Evolutionary conservation across 345 rosid species (phyloP).

Genomic region (Camelina neglecta): DNA sequence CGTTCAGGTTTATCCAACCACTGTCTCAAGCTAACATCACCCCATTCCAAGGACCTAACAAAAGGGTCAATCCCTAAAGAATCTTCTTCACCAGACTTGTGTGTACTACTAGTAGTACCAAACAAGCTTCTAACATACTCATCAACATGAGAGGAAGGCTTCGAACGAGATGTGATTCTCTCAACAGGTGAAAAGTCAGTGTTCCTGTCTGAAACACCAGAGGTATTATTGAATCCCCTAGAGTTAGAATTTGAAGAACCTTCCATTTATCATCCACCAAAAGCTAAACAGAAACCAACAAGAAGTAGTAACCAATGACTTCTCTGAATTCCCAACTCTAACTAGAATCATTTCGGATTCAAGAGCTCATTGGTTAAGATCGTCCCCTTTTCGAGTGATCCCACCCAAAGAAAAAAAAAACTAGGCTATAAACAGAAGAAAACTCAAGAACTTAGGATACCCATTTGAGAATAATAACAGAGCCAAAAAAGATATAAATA

Average conservation of each 20-base stretch:
- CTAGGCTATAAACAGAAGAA: constrained; percentile 23
- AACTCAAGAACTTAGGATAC: constrained; percentile 34
- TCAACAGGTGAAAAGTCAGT: constrained; percentile 43
- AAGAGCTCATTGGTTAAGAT: constrained; percentile 48
- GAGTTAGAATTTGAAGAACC: constrained; percentile 81
- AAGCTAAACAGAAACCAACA: constrained; percentile 49
- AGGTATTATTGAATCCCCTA: constrained; percentile 59
- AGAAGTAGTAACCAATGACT: constrained; percentile 38
- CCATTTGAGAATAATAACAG: constrained; percentile 6
- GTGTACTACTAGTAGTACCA: constrained; percentile 49
- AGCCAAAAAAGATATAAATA: constrained; percentile 33
- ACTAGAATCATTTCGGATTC: constrained; percentile 54
- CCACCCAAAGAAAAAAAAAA: constrained; percentile 3
- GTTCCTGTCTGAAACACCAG: constrained; percentile 64
- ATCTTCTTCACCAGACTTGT: constrained; percentile 48
- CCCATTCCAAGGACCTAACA: constrained; percentile 68
- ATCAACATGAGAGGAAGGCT: constrained; percentile 56
- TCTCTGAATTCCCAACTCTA: constrained; percentile 50
- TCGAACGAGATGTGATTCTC: constrained; percentile 42
- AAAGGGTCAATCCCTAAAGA: constrained; percentile 60
- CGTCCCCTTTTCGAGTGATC: constrained; percentile 28
- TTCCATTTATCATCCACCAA: constrained; percentile 74
- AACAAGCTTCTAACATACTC: constrained; percentile 59
- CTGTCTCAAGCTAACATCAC: constrained; percentile 90
- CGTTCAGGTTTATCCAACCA: constrained; percentile 91